These are phyloP conservation scores for Paramyrothecium roridum DNA, from an alignment of 2,329 filamentous ascomycete genomes.

Conservation along the genomic window DNA sequence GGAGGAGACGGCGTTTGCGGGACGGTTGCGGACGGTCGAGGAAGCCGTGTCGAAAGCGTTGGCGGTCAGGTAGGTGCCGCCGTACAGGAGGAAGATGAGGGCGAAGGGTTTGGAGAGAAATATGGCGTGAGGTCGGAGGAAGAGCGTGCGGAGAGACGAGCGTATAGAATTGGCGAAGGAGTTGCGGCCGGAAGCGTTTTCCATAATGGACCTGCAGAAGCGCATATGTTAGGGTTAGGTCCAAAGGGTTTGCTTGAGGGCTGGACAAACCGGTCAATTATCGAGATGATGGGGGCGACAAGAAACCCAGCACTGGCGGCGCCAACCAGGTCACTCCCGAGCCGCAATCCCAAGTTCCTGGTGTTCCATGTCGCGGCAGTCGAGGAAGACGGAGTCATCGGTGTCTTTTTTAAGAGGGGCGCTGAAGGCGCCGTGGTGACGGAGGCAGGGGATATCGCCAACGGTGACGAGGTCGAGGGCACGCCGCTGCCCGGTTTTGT, in stretches of 20 bases:
- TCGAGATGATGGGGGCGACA: constrained; percentile 80
- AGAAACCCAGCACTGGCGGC: constrained; percentile 70
- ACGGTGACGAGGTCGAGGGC: not conserved
- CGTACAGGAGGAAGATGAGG: constrained; percentile 74
- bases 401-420: not conserved
- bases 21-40: constrained; percentile 57
- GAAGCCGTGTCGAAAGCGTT: constrained; percentile 80
- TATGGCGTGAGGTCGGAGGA: constrained; percentile 58
- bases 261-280: constrained; percentile 72
- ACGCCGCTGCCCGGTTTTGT: not conserved
- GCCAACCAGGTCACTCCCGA: constrained; percentile 66
- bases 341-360: constrained; percentile 61
- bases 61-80: constrained; percentile 83
- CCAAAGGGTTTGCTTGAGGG: not conserved
- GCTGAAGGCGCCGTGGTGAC: not conserved
- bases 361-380: constrained; percentile 64
- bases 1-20: constrained; percentile 63
- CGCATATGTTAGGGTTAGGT: not conserved
- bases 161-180: constrained; percentile 58
- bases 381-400: constrained; percentile 1
- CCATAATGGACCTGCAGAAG: constrained; percentile 66
- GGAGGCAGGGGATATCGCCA: not conserved
- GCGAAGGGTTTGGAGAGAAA: constrained; percentile 64
- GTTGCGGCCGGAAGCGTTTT: constrained; percentile 71
- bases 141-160: constrained; percentile 52